Evolutionary conservation across 2,329 filamentous ascomycete species (phyloP).

Genomic region (Pezizomycotina sp.): DNA sequence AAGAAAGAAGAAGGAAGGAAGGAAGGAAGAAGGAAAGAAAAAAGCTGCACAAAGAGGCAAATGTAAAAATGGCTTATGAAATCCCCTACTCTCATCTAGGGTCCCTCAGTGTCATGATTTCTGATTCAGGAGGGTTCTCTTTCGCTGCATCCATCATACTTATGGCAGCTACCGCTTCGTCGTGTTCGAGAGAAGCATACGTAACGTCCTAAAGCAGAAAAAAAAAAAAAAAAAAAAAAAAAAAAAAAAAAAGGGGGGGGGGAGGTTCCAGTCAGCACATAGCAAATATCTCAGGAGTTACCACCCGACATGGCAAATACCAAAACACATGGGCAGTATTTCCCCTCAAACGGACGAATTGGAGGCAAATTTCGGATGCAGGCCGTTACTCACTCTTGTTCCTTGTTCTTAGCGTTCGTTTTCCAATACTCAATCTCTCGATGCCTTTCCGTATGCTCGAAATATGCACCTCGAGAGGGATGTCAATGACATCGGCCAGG

Average conservation of each 20-base stretch:
- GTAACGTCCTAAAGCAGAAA: too few relatives aligned
- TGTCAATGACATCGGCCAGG: constrained; percentile 38
- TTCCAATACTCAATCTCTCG: constrained; percentile 50
- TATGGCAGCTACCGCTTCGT: too few relatives aligned
- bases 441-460: constrained; percentile 57
- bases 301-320: neutral
- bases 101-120: neutral
- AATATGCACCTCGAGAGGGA: constrained; percentile 58
- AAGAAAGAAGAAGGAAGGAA: too few relatives aligned
- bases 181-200: too few relatives aligned
- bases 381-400: constrained; percentile 14
- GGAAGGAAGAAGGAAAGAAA: neutral
- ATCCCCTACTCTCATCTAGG: neutral
- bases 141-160: neutral
- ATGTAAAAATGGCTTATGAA: neutral
- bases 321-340: neutral
- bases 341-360: neutral
- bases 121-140: neutral
- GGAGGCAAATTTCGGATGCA: neutral
- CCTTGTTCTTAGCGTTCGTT: constrained; percentile 30
- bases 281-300: neutral
- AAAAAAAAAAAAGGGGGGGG: neutral
- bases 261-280: neutral
- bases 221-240: neutral
- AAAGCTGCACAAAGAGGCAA: neutral